Conservation (phyloP, 2,329 filamentous ascomycete species). For the Fusarium armeniacum region DNA sequence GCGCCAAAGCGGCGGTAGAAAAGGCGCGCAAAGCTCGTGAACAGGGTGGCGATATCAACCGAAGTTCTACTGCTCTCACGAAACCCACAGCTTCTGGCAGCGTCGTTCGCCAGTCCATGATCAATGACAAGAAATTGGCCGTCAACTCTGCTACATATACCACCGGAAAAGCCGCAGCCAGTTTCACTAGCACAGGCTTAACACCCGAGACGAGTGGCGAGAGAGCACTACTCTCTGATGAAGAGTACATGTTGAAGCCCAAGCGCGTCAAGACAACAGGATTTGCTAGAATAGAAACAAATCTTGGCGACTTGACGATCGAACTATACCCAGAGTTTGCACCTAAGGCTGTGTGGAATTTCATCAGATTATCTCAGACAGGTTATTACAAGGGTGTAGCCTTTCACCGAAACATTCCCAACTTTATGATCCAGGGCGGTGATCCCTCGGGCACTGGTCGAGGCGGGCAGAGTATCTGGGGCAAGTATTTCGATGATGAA, state of each 20-base stretch:
- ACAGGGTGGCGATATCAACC: conserved; percentile 70
- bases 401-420: conserved; percentile 94
- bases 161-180: conserved; percentile 90
- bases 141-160: conserved; percentile 93
- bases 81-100: conserved; percentile 51
- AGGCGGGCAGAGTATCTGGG: conserved; percentile 93
- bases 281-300: conserved; percentile 91
- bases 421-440: conserved; percentile 98
- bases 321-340: conserved; percentile 93
- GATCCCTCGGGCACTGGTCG: conserved; percentile 93
- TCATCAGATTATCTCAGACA: conserved; percentile 86
- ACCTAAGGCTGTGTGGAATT: conserved; percentile 97
- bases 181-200: conserved; percentile 93
- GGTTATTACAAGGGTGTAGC: conserved; percentile 88
- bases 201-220: conserved; percentile 92
- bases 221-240: conserved; percentile 87
- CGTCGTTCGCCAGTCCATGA: conserved; percentile 53
- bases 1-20: conserved; percentile 94
- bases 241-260: conserved; percentile 96
- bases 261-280: conserved; percentile 90
- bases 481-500: conserved; percentile 93
- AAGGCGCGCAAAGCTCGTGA: conserved; percentile 83
- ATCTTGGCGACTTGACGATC: conserved; percentile 84
- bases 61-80: conserved; percentile 61
- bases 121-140: conserved; percentile 72